phyloP scores from a whole-genome alignment of 306 rosid species.

The Cucumis melo region DNA sequence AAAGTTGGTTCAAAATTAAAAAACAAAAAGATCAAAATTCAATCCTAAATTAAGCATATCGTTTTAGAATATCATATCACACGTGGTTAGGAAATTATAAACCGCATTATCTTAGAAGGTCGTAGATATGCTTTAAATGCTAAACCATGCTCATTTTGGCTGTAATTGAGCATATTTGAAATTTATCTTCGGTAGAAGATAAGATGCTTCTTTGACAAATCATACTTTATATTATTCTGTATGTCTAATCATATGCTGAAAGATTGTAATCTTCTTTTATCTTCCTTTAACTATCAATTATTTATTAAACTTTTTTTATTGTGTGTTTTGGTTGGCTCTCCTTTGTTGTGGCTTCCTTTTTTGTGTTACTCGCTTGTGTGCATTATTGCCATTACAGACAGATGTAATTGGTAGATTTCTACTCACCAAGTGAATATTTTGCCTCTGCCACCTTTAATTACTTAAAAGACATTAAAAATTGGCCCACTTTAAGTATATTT shows the following conservation, averaged over 20 bases:
- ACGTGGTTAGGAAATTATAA: not conserved
- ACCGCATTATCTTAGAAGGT: not conserved
- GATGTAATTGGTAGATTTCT: not conserved
- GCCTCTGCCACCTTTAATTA: not conserved
- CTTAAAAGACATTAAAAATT: not conserved
- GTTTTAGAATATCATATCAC: not conserved
- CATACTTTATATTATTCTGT: constrained; percentile 4
- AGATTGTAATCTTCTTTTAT: not conserved
- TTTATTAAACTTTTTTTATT: not conserved
- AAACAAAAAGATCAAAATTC: not conserved
- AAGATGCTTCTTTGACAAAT: not conserved
- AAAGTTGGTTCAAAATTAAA: not conserved
- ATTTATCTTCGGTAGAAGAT: not conserved
- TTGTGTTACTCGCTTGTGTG: not conserved
- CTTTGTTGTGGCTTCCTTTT: not conserved
- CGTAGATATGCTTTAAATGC: not conserved
- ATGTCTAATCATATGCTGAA: not conserved
- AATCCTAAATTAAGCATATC: not conserved
- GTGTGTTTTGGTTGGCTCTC: not conserved
- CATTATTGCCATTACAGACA: not conserved
- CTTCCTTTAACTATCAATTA: not conserved
- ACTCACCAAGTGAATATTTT: not conserved
- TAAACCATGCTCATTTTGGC: not conserved
- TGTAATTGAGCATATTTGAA: not conserved
- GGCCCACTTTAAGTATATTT: not conserved